Base-by-base conservation (phyloP, 1,284 basidiomycete genomes). In the Fomitopsis pinicola region DNA sequence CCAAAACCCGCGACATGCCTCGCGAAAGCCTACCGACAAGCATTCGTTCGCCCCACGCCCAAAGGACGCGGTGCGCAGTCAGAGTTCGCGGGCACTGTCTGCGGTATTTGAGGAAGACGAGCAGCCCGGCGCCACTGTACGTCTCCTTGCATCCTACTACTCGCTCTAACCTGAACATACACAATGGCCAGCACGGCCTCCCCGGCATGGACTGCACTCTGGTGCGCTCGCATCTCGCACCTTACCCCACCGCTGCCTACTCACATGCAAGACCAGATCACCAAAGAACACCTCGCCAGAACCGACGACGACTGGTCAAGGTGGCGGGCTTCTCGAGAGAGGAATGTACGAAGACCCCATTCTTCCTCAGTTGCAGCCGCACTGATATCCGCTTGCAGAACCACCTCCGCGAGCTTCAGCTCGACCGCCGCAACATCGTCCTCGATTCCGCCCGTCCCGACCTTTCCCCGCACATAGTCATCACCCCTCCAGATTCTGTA, bases 401-500 rank as follows among this genome's bases (percentile, higher is more conserved):
- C 48, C 54, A 63, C 15, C 62, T 69, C 14, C 60, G 61, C 7
- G 35, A 36, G 28, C 62, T 63, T 38, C 45, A 61, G 33, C 52
- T 67, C 52, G 67, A 75, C 56, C 70, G 73, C n/a, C 62, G 66
- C 55, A 70, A 71, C 60, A 56, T 73, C 42, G 64, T 76, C 58
- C 46, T 74, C 38, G 70, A 73, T 57, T 72, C 72, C 44, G 28
- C 50, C 14, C 45, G 58, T 57, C 70, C 71, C 2, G 63, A 66
- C 36, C 46, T 69, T 14, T 66, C 73, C 0, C 82, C 82, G 0
- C 80, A 82, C 68, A 80, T 85, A 58, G 80, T 82, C 57, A 77
- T 84, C 53, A 78, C 80, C 17, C 77, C 78, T 42, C 75, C 78
- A 48, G 69, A 75, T 36, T 26, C 42, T 26, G 33, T 35, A 56